Conservation (phyloP, 2,329 filamentous ascomycete species). For the Ceratocystis cacaofunesta region DNA sequence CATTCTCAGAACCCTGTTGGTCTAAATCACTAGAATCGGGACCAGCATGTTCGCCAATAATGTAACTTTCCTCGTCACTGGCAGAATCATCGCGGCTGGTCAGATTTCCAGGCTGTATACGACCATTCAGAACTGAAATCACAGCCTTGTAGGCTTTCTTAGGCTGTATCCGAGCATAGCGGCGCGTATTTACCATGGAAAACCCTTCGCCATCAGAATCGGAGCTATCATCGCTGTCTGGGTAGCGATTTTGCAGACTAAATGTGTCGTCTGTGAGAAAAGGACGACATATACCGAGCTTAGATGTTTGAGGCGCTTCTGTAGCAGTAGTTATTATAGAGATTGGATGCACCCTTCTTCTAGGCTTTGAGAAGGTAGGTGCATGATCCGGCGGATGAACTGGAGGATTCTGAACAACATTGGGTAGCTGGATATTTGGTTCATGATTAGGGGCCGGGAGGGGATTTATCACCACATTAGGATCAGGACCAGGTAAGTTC, state of each 20-base stretch:
- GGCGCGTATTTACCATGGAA: conserved; percentile 19
- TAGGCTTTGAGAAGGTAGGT: background rate
- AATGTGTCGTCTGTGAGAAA: conserved; percentile 16
- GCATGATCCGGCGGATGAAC: background rate
- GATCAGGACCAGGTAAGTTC: background rate
- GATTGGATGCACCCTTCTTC: background rate
- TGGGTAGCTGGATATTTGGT: background rate
- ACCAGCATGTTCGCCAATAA: conserved; percentile 6
- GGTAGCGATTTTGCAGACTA: conserved; percentile 8
- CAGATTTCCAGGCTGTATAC: conserved; percentile 17
- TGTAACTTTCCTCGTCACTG: conserved; percentile 15
- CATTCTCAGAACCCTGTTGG: conserved; percentile 30
- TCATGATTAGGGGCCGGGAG: background rate
- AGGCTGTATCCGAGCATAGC: conserved; percentile 30
- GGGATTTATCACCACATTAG: background rate
- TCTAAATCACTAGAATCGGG: conserved; percentile 23
- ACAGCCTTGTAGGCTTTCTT: conserved; percentile 30
- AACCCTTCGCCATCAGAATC: conserved; percentile 21
- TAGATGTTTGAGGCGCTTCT: background rate
- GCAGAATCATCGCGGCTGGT: conserved; percentile 14
- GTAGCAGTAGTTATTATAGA: background rate
- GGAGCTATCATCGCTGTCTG: conserved; percentile 7
- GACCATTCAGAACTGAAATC: conserved; percentile 26
- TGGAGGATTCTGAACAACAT: background rate
- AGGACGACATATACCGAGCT: conserved; percentile 19